These are phyloP conservation scores for Hysterium pulicare DNA, from an alignment of 2,329 filamentous ascomycete genomes.

Conservation along the genomic window DNA sequence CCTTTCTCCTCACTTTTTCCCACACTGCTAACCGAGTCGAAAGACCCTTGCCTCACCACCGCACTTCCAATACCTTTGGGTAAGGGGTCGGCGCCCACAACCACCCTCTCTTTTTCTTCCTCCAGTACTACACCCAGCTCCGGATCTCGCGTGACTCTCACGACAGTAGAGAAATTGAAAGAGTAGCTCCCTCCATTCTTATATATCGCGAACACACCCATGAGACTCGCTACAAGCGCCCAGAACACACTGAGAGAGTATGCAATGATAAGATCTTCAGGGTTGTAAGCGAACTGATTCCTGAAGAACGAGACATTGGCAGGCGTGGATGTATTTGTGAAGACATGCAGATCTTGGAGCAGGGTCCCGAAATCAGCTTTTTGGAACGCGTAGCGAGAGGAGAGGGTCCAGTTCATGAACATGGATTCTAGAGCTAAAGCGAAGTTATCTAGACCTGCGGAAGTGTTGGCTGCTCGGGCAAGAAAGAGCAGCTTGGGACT, in stretches of 20 bases:
- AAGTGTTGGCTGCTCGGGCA: neutral
- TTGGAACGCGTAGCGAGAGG: neutral
- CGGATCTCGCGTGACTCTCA: constrained; percentile 1
- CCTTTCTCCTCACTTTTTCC: neutral
- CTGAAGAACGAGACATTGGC: neutral
- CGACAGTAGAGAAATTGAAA: neutral
- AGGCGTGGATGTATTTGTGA: neutral
- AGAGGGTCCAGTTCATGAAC: neutral
- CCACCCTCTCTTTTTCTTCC: neutral
- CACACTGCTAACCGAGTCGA: neutral
- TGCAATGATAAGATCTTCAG: neutral
- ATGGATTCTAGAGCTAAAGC: neutral
- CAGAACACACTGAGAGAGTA: neutral
- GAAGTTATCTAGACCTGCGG: neutral
- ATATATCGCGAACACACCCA: neutral
- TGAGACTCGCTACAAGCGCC: neutral
- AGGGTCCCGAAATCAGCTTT: neutral
- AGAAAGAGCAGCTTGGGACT: neutral
- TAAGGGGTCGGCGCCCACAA: neutral
- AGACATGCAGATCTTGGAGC: neutral
- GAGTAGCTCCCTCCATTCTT: neutral
- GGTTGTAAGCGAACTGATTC: neutral
- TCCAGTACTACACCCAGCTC: neutral
- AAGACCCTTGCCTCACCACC: neutral
- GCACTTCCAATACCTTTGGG: neutral